phyloP scores from a whole-genome alignment of 768 basidiomycete genomes.

The Kwoniella dendrophila region DNA sequence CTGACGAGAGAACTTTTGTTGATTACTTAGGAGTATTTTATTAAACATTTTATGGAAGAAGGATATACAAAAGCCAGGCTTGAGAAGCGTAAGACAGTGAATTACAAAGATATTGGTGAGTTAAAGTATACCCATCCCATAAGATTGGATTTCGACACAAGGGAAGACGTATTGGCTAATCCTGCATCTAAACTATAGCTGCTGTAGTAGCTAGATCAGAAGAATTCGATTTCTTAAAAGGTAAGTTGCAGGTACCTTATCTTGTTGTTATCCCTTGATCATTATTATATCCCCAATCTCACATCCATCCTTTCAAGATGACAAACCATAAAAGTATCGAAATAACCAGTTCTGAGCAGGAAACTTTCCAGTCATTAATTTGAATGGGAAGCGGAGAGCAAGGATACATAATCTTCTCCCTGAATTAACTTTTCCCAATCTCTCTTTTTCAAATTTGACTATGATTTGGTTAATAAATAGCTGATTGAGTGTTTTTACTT shows the following conservation, averaged over 20 bases:
- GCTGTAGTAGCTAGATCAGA: conserved; percentile 45
- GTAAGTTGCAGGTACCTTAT: conserved; percentile 38
- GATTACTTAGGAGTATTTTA: conserved; percentile 84
- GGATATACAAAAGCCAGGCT: conserved; percentile 70
- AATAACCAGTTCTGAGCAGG: conserved; percentile 26
- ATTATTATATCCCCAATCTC: not conserved
- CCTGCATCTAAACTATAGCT: conserved; percentile 25
- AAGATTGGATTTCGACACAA: no score
- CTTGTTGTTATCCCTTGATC: conserved; percentile 5
- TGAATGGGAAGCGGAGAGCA: conserved; percentile 14
- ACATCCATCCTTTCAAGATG: conserved; percentile 1
- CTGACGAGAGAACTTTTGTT: no score
- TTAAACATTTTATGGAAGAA: conserved; percentile 71
- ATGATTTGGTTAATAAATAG: conserved; percentile 3
- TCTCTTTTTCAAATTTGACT: not conserved
- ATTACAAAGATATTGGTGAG: conserved; percentile 77
- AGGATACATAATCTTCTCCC: conserved; percentile 55
- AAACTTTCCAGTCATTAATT: not conserved
- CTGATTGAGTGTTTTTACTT: no score
- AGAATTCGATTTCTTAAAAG: conserved; percentile 53
- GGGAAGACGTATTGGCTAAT: not conserved
- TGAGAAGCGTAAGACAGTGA: conserved; percentile 74
- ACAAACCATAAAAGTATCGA: conserved; percentile 32
- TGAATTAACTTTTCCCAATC: conserved; percentile 31
- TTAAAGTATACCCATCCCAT: conserved; percentile 15